Base-by-base conservation (phyloP, 495 filamentous ascomycete genomes). In the Podospora australis region DNA sequence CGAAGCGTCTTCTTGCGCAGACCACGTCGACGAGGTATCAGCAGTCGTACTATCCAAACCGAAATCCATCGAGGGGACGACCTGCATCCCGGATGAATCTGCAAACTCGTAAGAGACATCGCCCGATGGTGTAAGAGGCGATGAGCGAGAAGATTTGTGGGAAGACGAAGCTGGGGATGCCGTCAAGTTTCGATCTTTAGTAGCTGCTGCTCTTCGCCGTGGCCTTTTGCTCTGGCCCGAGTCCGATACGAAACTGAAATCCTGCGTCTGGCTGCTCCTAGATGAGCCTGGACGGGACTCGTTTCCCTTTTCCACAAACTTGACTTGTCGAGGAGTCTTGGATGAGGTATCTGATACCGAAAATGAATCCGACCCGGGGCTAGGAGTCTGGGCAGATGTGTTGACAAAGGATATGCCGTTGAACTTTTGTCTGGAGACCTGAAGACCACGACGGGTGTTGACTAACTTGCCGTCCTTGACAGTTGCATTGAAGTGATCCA, bases 401-500 rank as follows among this genome's bases (percentile, higher is more conserved):
- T 65, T 65, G 28, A 65, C 62, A 38, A 62, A 65, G 2, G 62
- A 65, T 5, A 59, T 24, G 2, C 62, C 58, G 44, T 61, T 57
- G 48, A 59, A 56, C 44, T 56, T 61, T 34, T 65, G 58, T 28
- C 53, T 52, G 17, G 58, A 65, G 1, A 65, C 56, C 44, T 62
- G 62, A 6, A 65, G 44, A 7, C 62, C 62, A 16, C 62, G 50
- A 6, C 58, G 52, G 2, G 58, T 65, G 42, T 53, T 55, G 46
- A 65, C 54, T 9, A 65, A 38, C 25, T 58, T 52, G 8, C 62
- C 58, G 19, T 62, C 56, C 42, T 55, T 55, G 39, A 65, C 28
- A 0, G 62, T 62, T 10, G 56, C 46, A 48, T 65, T 65, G 52
- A 60, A 65, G 44, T 65, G 58, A 17, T 65, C 58, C 62, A 65